Conservation (phyloP, 768 basidiomycete species). For the Mycena latifolia region DNA sequence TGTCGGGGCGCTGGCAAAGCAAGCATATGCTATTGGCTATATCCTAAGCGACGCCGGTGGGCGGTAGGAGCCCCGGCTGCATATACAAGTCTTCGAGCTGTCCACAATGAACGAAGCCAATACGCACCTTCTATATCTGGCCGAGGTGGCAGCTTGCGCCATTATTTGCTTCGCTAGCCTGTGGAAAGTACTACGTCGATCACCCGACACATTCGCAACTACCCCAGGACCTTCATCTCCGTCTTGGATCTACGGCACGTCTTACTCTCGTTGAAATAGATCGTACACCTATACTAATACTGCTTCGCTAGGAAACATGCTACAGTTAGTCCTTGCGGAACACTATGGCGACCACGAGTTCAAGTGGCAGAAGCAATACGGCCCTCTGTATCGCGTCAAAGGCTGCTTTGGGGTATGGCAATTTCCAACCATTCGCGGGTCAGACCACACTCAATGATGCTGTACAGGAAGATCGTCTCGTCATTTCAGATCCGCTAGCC, state of each 20-base stretch:
- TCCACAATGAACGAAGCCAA: no score
- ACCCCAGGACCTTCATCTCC: not conserved
- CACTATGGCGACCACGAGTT: slow-evolving; percentile 20
- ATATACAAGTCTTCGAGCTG: no score
- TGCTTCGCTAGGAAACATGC: slow-evolving; percentile 4
- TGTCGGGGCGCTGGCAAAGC: no score
- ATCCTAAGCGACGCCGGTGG: no score
- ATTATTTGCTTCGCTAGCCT: no score
- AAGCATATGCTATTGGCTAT: no score
- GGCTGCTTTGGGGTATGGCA: slow-evolving; percentile 19
- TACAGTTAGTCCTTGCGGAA: slow-evolving; percentile 4
- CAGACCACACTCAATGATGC: not conserved
- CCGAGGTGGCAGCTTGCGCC: no score
- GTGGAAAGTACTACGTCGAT: no score
- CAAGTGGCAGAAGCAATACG: slow-evolving; percentile 13
- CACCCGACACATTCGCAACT: no score
- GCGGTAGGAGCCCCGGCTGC: no score
- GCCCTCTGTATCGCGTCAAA: slow-evolving; percentile 18
- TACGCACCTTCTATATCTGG: no score
- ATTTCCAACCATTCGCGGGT: not conserved
- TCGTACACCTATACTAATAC: not conserved
- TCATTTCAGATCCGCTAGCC: slow-evolving; percentile 9
- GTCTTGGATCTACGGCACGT: not conserved
- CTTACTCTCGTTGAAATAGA: no score
- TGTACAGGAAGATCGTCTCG: slow-evolving; percentile 13